Percentiles rank a stretch among this genome's conserved stretches.
These are phyloP conservation scores for Cystobasidium slooffiae DNA, from an alignment of 1,284 basidiomycete genomes.

Conservation along the genomic window DNA sequence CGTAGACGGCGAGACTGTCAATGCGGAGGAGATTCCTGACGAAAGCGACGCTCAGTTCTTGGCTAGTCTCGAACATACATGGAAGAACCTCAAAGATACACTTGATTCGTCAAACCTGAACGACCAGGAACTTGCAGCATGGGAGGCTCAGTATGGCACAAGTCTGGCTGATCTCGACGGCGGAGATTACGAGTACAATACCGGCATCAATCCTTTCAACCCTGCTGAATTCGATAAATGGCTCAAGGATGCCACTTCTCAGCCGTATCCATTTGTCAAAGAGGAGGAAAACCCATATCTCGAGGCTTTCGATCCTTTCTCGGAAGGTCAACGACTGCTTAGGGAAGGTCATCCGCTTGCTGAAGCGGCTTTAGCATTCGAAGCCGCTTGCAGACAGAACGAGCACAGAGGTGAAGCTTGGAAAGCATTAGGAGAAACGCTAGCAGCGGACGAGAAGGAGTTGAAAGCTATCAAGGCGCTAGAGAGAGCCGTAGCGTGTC, in stretches of 20 bases:
- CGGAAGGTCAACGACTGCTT: constrained; percentile 66
- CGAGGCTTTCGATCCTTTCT: constrained; percentile 61
- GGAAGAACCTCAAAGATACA: constrained; percentile 50
- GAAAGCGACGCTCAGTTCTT: constrained; percentile 58
- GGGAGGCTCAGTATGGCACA: constrained; percentile 52
- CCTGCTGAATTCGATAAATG: constrained; percentile 49
- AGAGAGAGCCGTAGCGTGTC: constrained; percentile 68
- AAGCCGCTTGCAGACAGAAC: constrained; percentile 62
- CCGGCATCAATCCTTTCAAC: constrained; percentile 30
- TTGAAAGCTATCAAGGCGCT: constrained; percentile 63
- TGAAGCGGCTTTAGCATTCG: constrained; percentile 59
- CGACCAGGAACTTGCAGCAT: constrained; percentile 66
- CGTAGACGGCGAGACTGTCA: constrained; percentile 45
- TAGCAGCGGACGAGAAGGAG: constrained; percentile 90
- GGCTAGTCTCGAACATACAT: constrained; percentile 54
- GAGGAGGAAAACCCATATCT: constrained; percentile 69
- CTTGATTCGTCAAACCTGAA: constrained; percentile 64
- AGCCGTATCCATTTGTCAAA: constrained; percentile 50
- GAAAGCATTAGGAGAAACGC: constrained; percentile 88
- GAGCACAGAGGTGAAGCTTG: constrained; percentile 74
- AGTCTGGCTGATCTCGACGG: constrained; percentile 50
- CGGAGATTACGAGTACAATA: constrained; percentile 26
- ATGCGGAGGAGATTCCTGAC: constrained; percentile 61
- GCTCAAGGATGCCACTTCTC: constrained; percentile 46
- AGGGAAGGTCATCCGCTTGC: constrained; percentile 59